Evolutionary conservation across 2,329 filamentous ascomycete genomes (phyloP), one percentile per base, ranked within the genome.

Genomic region (Aspergillus ochraceus): DNA sequence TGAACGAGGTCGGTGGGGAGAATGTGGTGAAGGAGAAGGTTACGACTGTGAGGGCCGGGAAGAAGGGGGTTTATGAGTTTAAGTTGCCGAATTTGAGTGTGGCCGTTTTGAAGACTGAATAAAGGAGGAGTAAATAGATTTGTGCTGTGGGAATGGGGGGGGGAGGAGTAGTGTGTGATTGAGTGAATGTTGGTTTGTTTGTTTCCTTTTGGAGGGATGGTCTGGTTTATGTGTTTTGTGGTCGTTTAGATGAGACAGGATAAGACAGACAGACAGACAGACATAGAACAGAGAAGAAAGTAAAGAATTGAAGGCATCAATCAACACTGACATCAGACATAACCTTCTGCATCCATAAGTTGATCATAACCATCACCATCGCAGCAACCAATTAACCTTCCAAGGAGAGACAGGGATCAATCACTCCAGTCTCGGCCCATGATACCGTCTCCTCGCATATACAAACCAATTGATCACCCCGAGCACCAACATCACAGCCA

Each of bases 1-100:
- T 67, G 72, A 76, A 66, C 66, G 75, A 59, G 8, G 66, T 72
- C 57, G 70, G 63, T 17, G 65, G 55, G 0, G 8, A 58, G 12
- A 65, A 72, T 49, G 47, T 67, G 6, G 68, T 72, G 6, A 56
- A 63, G 8, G 64, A 58, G 59, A 54, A 64, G 42, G 65, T 60
- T 0, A 62, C 61, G 14, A 66, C 57, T 11, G 60, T 72, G 46
- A 64, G 60, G 50, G 69, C 69, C 9, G 68, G 66, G 10, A 64
- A 62, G 42, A 61, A 62, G 50, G 69, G 69, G 8, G 66, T 64
- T n/a, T 71, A 71, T 50, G 62, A 54, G 17, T 72, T 72, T 52
- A 66, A 55, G 10, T 36, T 72, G 58, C 68, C 69, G 3, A 65
- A 70, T 24, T 50, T 71, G 53, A 72, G 70, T 54, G 60, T 72